A percentile compares a stretch with the other conserved stretches of the same genome.
These are phyloP conservation scores for Thelonectria rubi DNA, from an alignment of 2,329 filamentous ascomycete species.

Conservation along the genomic window DNA sequence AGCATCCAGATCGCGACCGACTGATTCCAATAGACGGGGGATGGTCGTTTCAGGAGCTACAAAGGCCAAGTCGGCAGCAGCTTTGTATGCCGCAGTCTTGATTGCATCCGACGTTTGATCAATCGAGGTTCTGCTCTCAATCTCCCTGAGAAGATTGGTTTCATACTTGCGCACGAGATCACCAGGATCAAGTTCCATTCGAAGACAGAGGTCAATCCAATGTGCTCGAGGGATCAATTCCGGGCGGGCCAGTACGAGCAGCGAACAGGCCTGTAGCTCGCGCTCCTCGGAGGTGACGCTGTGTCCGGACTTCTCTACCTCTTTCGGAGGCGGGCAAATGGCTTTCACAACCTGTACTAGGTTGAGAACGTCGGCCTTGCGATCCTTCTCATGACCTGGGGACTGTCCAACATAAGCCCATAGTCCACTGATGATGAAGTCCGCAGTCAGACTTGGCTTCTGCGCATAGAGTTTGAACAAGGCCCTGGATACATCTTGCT, in stretches of 20 bases:
- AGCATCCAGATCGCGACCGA: conserved; percentile 77
- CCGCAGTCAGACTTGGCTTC: conserved; percentile 65
- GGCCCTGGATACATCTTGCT: conserved; percentile 68
- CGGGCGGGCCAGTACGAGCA: conserved; percentile 80
- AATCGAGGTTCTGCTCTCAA: conserved; percentile 61
- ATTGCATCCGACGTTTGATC: conserved; percentile 58
- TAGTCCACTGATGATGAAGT: conserved; percentile 74
- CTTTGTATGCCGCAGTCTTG: conserved; percentile 79
- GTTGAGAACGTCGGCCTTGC: conserved; percentile 71
- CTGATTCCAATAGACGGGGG: conserved; percentile 76
- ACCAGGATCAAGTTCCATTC: conserved; percentile 84
- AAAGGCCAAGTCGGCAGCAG: conserved; percentile 91
- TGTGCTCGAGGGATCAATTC: conserved; percentile 79
- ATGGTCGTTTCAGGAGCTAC: conserved; percentile 87
- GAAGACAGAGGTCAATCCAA: conserved; percentile 91
- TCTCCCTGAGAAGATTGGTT: conserved; percentile 72
- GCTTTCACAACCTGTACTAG: conserved; percentile 69
- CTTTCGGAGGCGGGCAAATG: conserved; percentile 69
- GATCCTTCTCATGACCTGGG: conserved; percentile 80
- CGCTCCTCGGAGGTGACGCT: conserved; percentile 60
- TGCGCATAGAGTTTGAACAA: conserved; percentile 73
- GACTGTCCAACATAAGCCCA: conserved; percentile 81
- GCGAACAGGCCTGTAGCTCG: conserved; percentile 75
- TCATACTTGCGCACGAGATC: conserved; percentile 73
- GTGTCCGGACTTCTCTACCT: conserved; percentile 54